Base-by-base conservation (phyloP, 345 rosid species). In the Lepidium sativum region DNA sequence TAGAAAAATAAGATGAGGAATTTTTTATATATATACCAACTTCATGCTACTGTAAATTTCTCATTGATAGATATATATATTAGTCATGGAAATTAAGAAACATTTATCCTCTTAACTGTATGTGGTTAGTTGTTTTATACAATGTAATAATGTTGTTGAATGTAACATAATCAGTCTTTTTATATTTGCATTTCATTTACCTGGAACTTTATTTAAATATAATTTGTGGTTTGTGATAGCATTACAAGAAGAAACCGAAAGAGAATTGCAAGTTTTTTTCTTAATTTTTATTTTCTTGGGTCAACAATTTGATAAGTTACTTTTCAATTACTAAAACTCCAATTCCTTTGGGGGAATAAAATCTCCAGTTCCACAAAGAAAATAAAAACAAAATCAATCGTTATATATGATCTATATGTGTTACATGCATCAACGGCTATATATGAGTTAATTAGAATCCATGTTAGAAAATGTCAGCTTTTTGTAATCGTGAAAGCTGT, bases 401-500 rank as follows among this genome's bases (percentile, higher is more conserved):
- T n/a, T n/a, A n/a, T n/a, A n/a, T n/a, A n/a, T n/a, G n/a, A n/a
- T n/a, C n/a, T n/a, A n/a, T n/a, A n/a, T n/a, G n/a, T n/a, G n/a
- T n/a, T n/a, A n/a, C n/a, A n/a, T n/a, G n/a, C 44, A 42, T 52
- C 20, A 58, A 8, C 60, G 38, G 60, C 29, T 18, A n/a, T n/a
- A n/a, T n/a, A 38, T 18, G 32, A 3, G 15, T 33, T n/a, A 9
- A 61, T 61, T 27, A 27, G 25, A 69, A 8, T 37, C 41, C 55
- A 49, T 35, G 45, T 54, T 54, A 54, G 63, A 57, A n/a, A 45
- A 47, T 7, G 32, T 29, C 58, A 63, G 75, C 63, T 45, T 70
- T 61, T 45, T n/a, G 25, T 23, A 62, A 70, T n/a, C 75, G 41
- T 45, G 57, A 54, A 70, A 44, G 58, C n/a, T n/a, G n/a, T n/a